Percentiles rank a stretch among this genome's conserved stretches.
These are phyloP conservation scores for Bocquillonia castaneifolia DNA, from an alignment of 441 rosid genomes.

Conservation along the genomic window DNA sequence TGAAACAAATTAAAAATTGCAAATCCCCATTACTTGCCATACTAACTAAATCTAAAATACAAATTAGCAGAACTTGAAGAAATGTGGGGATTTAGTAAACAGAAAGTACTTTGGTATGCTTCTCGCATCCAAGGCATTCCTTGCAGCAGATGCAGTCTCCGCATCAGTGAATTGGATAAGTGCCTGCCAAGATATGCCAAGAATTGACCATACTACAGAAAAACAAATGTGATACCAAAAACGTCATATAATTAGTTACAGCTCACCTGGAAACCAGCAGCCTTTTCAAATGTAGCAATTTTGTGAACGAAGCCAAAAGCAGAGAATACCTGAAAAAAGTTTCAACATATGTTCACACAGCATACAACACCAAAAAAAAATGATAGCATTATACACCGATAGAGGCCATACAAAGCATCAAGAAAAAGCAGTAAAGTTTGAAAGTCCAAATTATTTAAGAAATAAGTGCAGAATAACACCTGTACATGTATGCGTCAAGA, in stretches of 20 bases:
- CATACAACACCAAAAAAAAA: conserved; percentile 11
- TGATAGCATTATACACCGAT: conserved; percentile 16
- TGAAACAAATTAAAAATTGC: neutral
- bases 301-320: conserved; percentile 98
- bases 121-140: conserved; percentile 92
- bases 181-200: conserved; percentile 49
- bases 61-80: neutral
- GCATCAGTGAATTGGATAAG: conserved; percentile 89
- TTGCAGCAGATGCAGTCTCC: conserved; percentile 84
- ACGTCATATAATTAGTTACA: conserved; percentile 10
- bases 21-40: neutral
- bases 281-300: conserved; percentile 97
- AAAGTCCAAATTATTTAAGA: conserved; percentile 43
- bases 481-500: conserved; percentile 68
- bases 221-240: conserved; percentile 7
- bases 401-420: conserved; percentile 31
- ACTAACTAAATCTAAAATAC: conserved; percentile 2
- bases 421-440: conserved; percentile 21
- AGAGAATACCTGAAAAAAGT: conserved; percentile 78
- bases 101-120: conserved; percentile 78
- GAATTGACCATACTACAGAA: conserved; percentile 15
- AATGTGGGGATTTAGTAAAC: neutral
- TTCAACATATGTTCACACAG: conserved; percentile 21
- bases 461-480: conserved; percentile 81
- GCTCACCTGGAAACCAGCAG: conserved; percentile 94